Evolutionary conservation across 2,329 filamentous ascomycete species (phyloP).

Genomic region (Parastagonospora avenae): DNA sequence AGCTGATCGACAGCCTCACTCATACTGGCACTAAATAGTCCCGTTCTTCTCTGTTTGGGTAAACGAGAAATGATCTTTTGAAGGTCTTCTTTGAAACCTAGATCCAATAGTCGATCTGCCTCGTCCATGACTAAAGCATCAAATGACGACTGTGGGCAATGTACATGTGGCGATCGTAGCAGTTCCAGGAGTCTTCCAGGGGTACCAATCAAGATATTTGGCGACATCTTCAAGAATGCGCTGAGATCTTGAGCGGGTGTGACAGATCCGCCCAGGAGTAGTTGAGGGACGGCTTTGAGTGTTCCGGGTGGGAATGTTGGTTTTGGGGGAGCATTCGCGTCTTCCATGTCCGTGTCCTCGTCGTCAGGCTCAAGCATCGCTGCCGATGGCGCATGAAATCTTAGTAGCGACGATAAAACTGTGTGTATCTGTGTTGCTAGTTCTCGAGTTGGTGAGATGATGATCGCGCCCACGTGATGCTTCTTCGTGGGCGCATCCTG

Average conservation of each 20-base stretch:
- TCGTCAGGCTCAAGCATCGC: conserved; percentile 63
- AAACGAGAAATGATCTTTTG: conserved; percentile 82
- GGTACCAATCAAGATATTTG: conserved; percentile 88
- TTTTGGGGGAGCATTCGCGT: conserved; percentile 45
- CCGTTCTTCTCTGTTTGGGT: conserved; percentile 91
- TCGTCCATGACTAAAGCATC: conserved; percentile 93
- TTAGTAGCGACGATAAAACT: conserved; percentile 76
- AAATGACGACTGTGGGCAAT: conserved; percentile 86
- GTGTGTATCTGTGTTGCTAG: conserved; percentile 88
- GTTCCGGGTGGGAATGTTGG: conserved; percentile 54
- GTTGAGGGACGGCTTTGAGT: conserved; percentile 74
- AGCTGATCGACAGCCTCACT: conserved; percentile 93
- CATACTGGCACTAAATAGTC: conserved; percentile 94
- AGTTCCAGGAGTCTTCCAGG: conserved; percentile 89
- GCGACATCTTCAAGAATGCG: conserved; percentile 79
- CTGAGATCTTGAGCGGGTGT: conserved; percentile 85
- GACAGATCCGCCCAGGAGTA: conserved; percentile 78
- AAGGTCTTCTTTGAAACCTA: conserved; percentile 91
- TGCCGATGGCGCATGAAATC: conserved; percentile 82
- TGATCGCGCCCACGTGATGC: conserved; percentile 87
- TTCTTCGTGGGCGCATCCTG: conserved; percentile 83
- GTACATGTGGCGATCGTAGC: conserved; percentile 82
- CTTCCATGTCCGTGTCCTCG: conserved; percentile 50
- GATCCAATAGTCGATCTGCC: conserved; percentile 87
- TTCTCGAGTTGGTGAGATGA: conserved; percentile 92